Base-by-base conservation (phyloP, 345 rosid genomes). In the Populus euphratica region DNA sequence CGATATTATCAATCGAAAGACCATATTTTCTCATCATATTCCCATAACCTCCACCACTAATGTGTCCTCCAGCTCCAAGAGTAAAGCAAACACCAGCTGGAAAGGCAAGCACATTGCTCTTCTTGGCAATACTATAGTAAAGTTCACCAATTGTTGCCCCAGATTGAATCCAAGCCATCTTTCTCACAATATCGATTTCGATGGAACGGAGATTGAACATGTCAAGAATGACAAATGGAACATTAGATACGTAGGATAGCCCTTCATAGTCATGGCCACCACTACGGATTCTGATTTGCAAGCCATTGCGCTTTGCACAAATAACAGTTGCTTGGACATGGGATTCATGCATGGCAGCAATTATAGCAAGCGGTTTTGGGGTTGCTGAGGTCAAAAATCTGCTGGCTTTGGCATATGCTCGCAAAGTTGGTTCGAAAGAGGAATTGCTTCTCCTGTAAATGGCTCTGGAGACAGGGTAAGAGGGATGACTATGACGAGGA, bases 251-350 rank as follows among this genome's bases (percentile, higher is more conserved):
- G 13, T 72, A 72, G 4, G 74, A 72, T 50, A 72, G 74, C 12
- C 73, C 73, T 54, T 70, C 73, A 16, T 4, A 70, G 25, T 70
- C 73, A 70, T 70, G 73, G 35, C 74, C 74, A 29, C 74, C 74
- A 5, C 74, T 72, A 21, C 63, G n/a, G 10, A 72, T 20, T 12
- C 63, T 50, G 64, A 72, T 31, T 7, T 50, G 63, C 41, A 72
- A 29, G 47, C 43, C 44, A 33, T 31, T n/a, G 14, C 36, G 16
- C 63, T 50, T 49, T 5, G 43, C 59, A 18, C 74, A 72, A 9
- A 18, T 20, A 8, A 72, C 23, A 27, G 65, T 33, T 18, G 74
- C 64, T 52, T 72, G 74, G 23, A 72, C 38, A 35, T 49, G 74
- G 64, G 74, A 50, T 49, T 44, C 43, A 52, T 72, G 62, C 6